phyloP scores from a whole-genome alignment of 1,139 yeast species.

The Yamadazyma conglobata region DNA sequence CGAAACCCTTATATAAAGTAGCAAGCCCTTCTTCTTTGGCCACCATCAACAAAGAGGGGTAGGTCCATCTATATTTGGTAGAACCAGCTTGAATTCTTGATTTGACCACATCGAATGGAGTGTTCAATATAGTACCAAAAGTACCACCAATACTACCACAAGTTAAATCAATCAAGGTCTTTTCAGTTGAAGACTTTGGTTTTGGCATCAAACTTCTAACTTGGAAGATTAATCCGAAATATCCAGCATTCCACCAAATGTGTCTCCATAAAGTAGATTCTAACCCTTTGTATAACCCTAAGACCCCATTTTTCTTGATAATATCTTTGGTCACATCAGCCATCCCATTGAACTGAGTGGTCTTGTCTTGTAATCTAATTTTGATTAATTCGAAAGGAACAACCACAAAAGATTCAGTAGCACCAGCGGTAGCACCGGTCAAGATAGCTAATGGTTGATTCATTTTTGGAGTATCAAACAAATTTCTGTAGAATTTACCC shows the following conservation, averaged over 20 bases:
- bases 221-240: constrained; percentile 92
- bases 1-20: constrained; percentile 90
- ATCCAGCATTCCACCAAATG: constrained; percentile 95
- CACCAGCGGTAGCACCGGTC: constrained; percentile 98
- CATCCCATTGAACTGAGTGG: constrained; percentile 81
- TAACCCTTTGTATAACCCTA: constrained; percentile 89
- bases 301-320: constrained; percentile 67
- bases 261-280: constrained; percentile 99
- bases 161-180: constrained; percentile 80
- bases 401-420: constrained; percentile 92
- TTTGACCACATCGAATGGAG: constrained; percentile 97
- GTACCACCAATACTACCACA: constrained; percentile 98
- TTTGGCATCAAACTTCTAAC: constrained; percentile 75
- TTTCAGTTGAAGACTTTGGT: constrained; percentile 64
- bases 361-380: constrained; percentile 86
- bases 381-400: constrained; percentile 91
- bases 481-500: constrained; percentile 76
- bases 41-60: constrained; percentile 74
- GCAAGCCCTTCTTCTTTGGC: constrained; percentile 85
- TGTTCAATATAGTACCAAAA: constrained; percentile 86
- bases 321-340: constrained; percentile 77
- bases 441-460: constrained; percentile 81
- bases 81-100: constrained; percentile 93
- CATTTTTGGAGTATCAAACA: constrained; percentile 68
- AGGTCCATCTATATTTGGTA: constrained; percentile 85